Base-by-base conservation (phyloP, 768 basidiomycete species). In the Lactarius trivialis region DNA sequence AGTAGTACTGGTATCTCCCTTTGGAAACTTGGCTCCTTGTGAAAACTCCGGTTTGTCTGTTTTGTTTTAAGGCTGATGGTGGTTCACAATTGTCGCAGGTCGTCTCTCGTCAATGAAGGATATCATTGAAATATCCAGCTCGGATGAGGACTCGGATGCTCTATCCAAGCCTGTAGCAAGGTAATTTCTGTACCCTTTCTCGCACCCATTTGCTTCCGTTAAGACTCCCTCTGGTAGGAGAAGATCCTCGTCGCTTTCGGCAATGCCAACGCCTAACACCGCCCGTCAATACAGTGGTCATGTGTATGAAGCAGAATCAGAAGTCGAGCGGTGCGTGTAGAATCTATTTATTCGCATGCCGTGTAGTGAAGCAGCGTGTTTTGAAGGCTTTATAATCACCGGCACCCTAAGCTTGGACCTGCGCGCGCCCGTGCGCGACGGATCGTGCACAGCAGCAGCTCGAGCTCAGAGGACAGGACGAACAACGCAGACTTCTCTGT, bases 401-500 rank as follows among this genome's bases (percentile, higher is more conserved):
- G 45, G 45, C 36, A 28, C 28, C 57, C 28, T 30, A 55, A 50
- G 1, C 58, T 53, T 9, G 54, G 36, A 51, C 54, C 34, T 28
- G 63, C 50, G 28, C 21, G 63, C 8, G 62, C 57, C 2, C 62
- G 58, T 24, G 19, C 30, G 9, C 63, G 41, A 15, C 63, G 63
- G 17, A 48, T 64, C 24, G 39, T 64, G 19, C 59, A 64, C 30
- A 64, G 63, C 19, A 59, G 62, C 17, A n/a, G 39, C 45, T 63
- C 61, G 17, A 45, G 45, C 28, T 55, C 57, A 3, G 62, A 63
- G 24, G 53, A 41, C 11, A 28, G 12, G 26, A 30, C 41, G 26
- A 30, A 30, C 36, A 32, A 50, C 19, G 34, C 30, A 14, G 52
- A 55, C 17, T 1, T 30, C 34, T 37, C 50, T 12, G 26, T 64